These are phyloP conservation scores for Solanum bulbocastanum DNA, from an alignment of 257 asterid species.

Conservation along the genomic window DNA sequence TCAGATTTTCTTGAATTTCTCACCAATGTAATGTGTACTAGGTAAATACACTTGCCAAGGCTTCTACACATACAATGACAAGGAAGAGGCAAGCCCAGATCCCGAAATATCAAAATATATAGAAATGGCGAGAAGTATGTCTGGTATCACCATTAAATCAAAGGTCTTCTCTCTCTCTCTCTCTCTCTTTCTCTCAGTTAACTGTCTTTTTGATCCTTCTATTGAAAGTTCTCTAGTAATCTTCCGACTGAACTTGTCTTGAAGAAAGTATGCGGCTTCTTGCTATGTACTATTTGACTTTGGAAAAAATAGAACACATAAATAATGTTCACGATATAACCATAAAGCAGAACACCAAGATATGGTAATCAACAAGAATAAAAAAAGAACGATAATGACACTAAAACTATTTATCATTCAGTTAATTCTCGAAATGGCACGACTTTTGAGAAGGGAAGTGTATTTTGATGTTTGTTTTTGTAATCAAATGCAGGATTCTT, in stretches of 20 bases:
- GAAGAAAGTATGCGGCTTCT: neutral
- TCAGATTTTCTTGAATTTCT: neutral
- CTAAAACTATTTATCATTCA: neutral
- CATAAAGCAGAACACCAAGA: neutral
- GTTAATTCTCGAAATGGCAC: neutral
- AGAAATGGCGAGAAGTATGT: constrained; percentile 62
- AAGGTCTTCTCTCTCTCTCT: constrained; percentile 37
- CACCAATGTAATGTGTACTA: neutral
- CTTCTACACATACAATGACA: constrained; percentile 65
- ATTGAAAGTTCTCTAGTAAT: neutral
- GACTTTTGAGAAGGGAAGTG: neutral
- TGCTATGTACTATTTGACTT: neutral
- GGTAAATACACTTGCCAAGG: constrained; percentile 83
- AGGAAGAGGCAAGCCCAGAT: constrained; percentile 89
- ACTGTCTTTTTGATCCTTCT: neutral
- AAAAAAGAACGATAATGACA: neutral
- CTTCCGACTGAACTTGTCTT: neutral
- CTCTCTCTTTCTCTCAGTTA: neutral
- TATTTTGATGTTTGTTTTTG: neutral
- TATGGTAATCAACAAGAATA: neutral
- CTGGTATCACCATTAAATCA: constrained; percentile 84
- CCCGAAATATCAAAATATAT: constrained; percentile 73
- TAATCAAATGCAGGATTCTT: neutral
- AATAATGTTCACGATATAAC: neutral
- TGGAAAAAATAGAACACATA: neutral